Percentiles rank a stretch among this genome's conserved stretches.
phyloP scores from a whole-genome alignment of 805 yeast species.

The Saccharomycopsis fodiens region DNA sequence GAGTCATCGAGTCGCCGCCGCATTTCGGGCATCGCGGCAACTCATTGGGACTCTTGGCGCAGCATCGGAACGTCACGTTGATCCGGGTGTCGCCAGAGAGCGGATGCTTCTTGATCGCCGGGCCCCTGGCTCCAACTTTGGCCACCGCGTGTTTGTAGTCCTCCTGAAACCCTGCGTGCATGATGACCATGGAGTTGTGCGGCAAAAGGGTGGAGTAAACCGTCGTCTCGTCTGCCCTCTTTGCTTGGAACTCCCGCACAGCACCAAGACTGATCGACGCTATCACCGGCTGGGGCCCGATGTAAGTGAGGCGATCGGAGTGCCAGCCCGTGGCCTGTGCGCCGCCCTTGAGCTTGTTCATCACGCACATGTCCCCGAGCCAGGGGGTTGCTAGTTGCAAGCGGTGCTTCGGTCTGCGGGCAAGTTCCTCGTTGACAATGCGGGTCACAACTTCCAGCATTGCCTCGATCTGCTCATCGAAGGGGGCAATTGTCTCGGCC shows the following conservation, averaged over 20 bases:
- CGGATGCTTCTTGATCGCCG: constrained; percentile 35
- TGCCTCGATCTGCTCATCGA: not conserved
- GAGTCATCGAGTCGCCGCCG: constrained; percentile 13
- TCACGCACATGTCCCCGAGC: constrained; percentile 37
- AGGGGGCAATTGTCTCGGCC: not conserved
- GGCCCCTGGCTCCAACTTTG: constrained; percentile 35
- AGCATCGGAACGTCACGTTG: constrained; percentile 59
- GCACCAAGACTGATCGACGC: constrained; percentile 65
- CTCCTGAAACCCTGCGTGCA: constrained; percentile 80
- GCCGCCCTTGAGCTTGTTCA: constrained; percentile 47
- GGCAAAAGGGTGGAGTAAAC: constrained; percentile 36
- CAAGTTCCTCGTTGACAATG: not conserved
- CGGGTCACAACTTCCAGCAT: not conserved
- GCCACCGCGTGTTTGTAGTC: constrained; percentile 56
- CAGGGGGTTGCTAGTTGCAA: constrained; percentile 6
- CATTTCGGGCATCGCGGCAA: constrained; percentile 40
- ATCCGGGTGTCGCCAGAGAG: constrained; percentile 44
- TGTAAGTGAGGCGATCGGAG: constrained; percentile 61
- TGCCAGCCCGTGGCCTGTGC: constrained; percentile 61
- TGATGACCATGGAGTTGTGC: constrained; percentile 59
- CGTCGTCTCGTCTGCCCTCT: constrained; percentile 23
- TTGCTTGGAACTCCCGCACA: constrained; percentile 45
- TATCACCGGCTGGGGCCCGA: constrained; percentile 65
- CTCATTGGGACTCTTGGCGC: constrained; percentile 31
- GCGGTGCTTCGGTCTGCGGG: not conserved